A percentile compares a stretch with the other conserved stretches of the same genome.
phyloP scores from a whole-genome alignment of 2,329 filamentous ascomycete genomes.

The Monosporascus sp. region DNA sequence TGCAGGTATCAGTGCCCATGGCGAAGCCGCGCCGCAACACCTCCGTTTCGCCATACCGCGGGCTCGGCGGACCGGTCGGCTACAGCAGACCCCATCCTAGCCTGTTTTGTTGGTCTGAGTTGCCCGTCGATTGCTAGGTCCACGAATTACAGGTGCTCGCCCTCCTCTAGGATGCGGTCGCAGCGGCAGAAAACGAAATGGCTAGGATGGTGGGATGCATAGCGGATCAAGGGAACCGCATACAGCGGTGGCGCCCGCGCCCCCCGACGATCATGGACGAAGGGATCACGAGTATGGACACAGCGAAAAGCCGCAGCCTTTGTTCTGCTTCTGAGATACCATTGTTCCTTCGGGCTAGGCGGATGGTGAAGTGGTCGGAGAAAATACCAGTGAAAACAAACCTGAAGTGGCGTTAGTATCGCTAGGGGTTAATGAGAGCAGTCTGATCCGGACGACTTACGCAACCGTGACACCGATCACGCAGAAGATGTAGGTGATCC shows the following conservation, averaged over 20 bases:
- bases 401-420: background rate
- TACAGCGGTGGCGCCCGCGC: conserved; percentile 29
- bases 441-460: conserved; percentile 9
- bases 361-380: conserved; percentile 21
- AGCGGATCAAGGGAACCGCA: too few species aligned
- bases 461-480: conserved; percentile 25
- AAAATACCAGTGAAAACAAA: conserved; percentile 26
- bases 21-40: too few species aligned
- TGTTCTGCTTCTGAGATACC: conserved; percentile 20
- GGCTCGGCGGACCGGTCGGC: too few species aligned
- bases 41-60: too few species aligned
- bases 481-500: conserved; percentile 28
- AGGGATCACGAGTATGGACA: conserved; percentile 19
- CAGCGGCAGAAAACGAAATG: too few species aligned
- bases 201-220: too few species aligned
- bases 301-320: conserved; percentile 14
- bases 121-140: too few species aligned
- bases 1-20: too few species aligned
- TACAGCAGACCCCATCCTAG: too few species aligned
- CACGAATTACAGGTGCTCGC: too few species aligned
- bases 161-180: too few species aligned
- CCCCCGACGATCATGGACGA: conserved; percentile 24
- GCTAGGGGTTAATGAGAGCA: background rate
- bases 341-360: conserved; percentile 14
- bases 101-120: too few species aligned